Evolutionary conservation across 1,284 basidiomycete species (phyloP).

Genomic region (Microbotryum violaceum): DNA sequence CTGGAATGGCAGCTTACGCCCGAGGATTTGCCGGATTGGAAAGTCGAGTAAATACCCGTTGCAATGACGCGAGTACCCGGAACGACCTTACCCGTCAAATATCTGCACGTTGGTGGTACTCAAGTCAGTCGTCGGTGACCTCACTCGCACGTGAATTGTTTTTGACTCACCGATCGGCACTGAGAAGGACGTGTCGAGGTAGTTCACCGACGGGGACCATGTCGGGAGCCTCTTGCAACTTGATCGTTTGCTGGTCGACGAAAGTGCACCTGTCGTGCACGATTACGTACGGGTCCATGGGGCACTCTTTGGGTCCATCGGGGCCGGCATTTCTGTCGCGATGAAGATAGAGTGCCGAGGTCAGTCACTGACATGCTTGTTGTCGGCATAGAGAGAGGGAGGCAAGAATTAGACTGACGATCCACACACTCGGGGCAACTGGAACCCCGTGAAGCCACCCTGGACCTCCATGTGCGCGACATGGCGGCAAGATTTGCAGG

Average conservation of each 20-base stretch:
- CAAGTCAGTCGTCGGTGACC: not conserved
- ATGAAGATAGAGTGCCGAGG: constrained; percentile 37
- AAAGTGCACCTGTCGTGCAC: constrained; percentile 91
- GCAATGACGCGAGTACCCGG: constrained; percentile 91
- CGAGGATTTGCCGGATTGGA: constrained; percentile 71
- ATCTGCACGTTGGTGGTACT: constrained; percentile 38
- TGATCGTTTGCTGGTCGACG: constrained; percentile 92
- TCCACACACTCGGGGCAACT: constrained; percentile 76
- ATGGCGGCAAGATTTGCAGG: constrained; percentile 83
- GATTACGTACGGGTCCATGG: constrained; percentile 91
- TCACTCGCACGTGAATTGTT: not conserved
- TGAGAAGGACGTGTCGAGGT: constrained; percentile 89
- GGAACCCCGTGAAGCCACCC: constrained; percentile 78
- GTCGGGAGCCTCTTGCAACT: constrained; percentile 97
- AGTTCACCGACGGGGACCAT: constrained; percentile 99
- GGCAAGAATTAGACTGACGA: constrained; percentile 44
- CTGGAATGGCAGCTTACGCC: constrained; percentile 1
- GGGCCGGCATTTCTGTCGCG: constrained; percentile 40
- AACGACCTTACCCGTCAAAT: constrained; percentile 81
- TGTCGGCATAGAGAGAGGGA: not conserved
- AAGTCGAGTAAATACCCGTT: constrained; percentile 96
- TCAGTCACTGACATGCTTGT: not conserved
- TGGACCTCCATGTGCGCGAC: constrained; percentile 73
- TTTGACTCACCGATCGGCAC: constrained; percentile 59
- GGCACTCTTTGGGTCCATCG: constrained; percentile 78